Conservation (phyloP, 2,329 filamentous ascomycete species). For the Fusarium papillatum region DNA sequence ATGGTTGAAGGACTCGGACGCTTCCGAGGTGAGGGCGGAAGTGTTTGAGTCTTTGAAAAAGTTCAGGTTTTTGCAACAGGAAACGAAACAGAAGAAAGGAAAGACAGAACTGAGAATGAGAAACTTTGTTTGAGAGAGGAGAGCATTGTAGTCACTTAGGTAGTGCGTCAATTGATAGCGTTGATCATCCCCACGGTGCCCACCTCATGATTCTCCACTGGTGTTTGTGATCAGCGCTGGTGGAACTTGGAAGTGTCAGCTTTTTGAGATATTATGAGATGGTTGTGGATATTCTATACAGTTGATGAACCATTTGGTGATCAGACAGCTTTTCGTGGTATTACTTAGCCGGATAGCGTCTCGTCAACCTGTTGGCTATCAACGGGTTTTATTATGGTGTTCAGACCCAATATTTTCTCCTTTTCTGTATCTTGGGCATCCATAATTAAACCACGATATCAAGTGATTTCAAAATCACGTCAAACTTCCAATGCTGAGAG, state of each 20-base stretch:
- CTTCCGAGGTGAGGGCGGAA: not conserved
- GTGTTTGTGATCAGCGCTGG: not conserved
- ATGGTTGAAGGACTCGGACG: not conserved
- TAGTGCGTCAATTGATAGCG: not conserved
- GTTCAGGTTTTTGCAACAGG: not conserved
- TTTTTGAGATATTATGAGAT: not conserved
- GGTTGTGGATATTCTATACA: not conserved
- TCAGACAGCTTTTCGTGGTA: not conserved
- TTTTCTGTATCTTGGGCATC: not conserved
- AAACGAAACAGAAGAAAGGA: not conserved
- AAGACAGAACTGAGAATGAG: conserved; percentile 2
- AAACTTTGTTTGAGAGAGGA: not conserved
- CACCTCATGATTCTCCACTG: not conserved
- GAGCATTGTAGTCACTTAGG: not conserved
- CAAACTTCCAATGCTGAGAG: too few relatives aligned
- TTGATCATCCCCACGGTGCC: not conserved
- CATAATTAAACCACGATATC: not conserved
- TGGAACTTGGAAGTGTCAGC: not conserved
- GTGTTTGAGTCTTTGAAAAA: not conserved
- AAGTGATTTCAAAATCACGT: not conserved
- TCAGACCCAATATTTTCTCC: not conserved
- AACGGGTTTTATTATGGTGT: not conserved
- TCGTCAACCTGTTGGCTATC: too few relatives aligned
- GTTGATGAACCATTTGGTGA: not conserved
- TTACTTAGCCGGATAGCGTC: too few relatives aligned